These are phyloP conservation scores for Alternaria gansuensis DNA, from an alignment of 2,329 filamentous ascomycete genomes.

Conservation along the genomic window DNA sequence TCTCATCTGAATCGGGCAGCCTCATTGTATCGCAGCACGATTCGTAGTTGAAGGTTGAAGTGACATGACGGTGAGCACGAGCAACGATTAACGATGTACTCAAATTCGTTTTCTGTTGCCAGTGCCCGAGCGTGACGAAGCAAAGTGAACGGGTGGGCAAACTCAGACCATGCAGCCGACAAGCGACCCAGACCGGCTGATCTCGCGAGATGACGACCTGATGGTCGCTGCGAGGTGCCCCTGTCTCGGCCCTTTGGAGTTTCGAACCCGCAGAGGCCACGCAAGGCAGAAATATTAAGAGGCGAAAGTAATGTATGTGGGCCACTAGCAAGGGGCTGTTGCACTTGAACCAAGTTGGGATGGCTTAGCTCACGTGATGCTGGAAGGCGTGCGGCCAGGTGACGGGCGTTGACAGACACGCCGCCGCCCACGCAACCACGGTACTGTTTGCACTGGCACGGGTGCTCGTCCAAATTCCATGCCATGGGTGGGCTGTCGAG, in stretches of 20 bases:
- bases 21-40: not conserved
- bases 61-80: conserved; percentile 7
- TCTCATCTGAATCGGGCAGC: conserved; percentile 21
- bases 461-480: conserved; percentile 14
- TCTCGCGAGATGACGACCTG: conserved; percentile 15
- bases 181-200: conserved; percentile 27
- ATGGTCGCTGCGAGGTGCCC: conserved; percentile 10
- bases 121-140: conserved; percentile 6
- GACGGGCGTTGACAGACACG: conserved; percentile 15
- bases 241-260: conserved; percentile 15
- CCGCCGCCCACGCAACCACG: conserved; percentile 14
- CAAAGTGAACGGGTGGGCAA: conserved; percentile 6
- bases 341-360: too few species aligned
- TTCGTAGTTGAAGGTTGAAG: not conserved
- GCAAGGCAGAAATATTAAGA: conserved; percentile 10
- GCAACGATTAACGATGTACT: not conserved
- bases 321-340: too few species aligned
- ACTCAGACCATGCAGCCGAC: conserved; percentile 3
- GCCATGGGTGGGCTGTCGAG: conserved; percentile 7
- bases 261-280: conserved; percentile 25
- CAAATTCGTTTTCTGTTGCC: conserved; percentile 4
- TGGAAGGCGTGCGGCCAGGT: conserved; percentile 4
- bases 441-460: conserved; percentile 17
- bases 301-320: too few species aligned
- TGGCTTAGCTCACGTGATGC: too few species aligned